Evolutionary conservation across 2,329 filamentous ascomycete genomes (phyloP).

Genomic region (Pseudogymnoascus destructans): DNA sequence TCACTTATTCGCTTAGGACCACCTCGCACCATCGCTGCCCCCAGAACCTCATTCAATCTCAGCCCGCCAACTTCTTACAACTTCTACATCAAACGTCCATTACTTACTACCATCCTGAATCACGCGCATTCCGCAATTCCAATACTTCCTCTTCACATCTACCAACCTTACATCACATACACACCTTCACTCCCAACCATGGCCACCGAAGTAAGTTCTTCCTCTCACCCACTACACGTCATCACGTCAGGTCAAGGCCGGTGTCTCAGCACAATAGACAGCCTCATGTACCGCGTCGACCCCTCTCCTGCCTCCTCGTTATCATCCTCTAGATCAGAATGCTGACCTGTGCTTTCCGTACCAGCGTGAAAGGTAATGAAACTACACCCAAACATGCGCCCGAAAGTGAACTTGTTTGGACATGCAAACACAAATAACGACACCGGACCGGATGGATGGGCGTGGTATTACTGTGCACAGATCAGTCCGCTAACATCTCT

Average conservation of each 20-base stretch:
- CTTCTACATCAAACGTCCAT: background rate
- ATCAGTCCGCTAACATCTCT: background rate
- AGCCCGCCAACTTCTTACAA: conserved; percentile 5
- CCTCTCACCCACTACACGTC: conserved; percentile 12
- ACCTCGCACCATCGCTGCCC: conserved; percentile 5
- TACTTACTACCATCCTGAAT: conserved; percentile 6
- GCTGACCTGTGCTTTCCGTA: conserved; percentile 18
- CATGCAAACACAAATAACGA: conserved; percentile 16
- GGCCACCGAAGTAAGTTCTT: conserved; percentile 27
- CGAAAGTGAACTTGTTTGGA: conserved; percentile 9
- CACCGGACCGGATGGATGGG: background rate
- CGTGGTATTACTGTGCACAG: background rate
- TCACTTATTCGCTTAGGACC: conserved; percentile 5
- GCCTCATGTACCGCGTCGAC: conserved; percentile 20
- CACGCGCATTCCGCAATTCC: background rate
- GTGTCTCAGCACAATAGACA: conserved; percentile 7
- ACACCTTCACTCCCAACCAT: conserved; percentile 17
- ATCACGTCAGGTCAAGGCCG: background rate
- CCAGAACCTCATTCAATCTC: conserved; percentile 9
- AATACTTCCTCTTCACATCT: background rate
- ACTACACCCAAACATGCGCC: conserved; percentile 1
- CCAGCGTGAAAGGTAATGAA: conserved; percentile 27
- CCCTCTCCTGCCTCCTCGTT: background rate
- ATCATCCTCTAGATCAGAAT: conserved; percentile 7
- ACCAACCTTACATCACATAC: background rate